These are phyloP conservation scores for Gymnopilus dilepis DNA, from an alignment of 768 basidiomycete species.

Conservation along the genomic window DNA sequence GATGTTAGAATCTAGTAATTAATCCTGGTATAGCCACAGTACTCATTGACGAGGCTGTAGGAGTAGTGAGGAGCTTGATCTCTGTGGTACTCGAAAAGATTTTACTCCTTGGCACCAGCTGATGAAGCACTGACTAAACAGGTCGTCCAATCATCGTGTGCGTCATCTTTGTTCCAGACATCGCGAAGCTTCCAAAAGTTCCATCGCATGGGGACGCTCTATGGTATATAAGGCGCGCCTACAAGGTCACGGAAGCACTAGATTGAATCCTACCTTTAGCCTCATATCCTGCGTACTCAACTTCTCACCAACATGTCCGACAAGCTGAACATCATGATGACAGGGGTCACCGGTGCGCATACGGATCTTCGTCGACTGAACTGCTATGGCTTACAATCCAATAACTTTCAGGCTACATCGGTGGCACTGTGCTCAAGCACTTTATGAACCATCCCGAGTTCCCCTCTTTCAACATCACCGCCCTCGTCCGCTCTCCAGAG, in stretches of 20 bases:
- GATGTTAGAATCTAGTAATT: too few species aligned
- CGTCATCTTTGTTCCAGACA: slow-evolving; percentile 3
- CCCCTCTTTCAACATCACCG: slow-evolving; percentile 44
- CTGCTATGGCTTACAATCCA: background rate
- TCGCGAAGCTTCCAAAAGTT: background rate
- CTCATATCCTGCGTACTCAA: background rate
- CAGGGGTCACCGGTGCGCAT: slow-evolving; percentile 49
- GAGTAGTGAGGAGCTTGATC: too few species aligned
- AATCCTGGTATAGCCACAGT: too few species aligned
- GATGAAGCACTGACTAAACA: background rate
- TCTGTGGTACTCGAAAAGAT: too few species aligned
- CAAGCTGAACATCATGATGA: slow-evolving; percentile 44
- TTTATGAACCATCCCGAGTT: slow-evolving; percentile 44
- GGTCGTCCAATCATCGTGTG: background rate
- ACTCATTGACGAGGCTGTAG: too few species aligned
- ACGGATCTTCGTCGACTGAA: background rate
- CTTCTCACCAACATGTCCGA: slow-evolving; percentile 23
- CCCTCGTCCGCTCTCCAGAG: slow-evolving; percentile 47
- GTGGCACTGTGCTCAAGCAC: slow-evolving; percentile 50
- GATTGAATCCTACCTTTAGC: background rate
- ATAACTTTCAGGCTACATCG: slow-evolving; percentile 48
- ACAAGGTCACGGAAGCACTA: too few species aligned
- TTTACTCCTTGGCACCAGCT: background rate
- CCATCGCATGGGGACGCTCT: background rate
- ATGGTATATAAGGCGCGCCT: background rate